Evolutionary conservation across 805 yeast genomes (phyloP).

Genomic region (Kodamaea laetipori): DNA sequence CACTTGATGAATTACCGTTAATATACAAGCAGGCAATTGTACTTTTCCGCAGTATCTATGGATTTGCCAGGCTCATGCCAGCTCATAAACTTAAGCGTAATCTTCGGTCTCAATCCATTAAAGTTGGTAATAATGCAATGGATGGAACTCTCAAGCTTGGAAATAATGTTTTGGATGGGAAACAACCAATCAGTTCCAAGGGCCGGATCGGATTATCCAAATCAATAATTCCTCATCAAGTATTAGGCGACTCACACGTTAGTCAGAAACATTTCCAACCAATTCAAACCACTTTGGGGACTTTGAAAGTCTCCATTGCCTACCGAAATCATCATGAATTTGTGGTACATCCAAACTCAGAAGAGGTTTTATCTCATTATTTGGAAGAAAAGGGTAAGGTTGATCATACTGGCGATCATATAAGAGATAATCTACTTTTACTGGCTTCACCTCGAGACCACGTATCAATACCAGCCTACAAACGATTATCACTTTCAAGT

Average conservation of each 20-base stretch:
- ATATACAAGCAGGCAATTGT: slow-evolving; percentile 76
- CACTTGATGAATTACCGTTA: slow-evolving; percentile 58
- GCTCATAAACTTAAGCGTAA: slow-evolving; percentile 56
- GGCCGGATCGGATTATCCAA: slow-evolving; percentile 86
- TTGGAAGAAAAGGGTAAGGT: slow-evolving; percentile 27
- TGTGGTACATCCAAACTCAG: slow-evolving; percentile 50
- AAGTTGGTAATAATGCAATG: slow-evolving; percentile 60
- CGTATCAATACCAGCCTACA: slow-evolving; percentile 9
- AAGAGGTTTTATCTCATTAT: slow-evolving; percentile 52
- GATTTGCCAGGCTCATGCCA: slow-evolving; percentile 70
- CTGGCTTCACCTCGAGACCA: slow-evolving; percentile 2
- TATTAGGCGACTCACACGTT: slow-evolving; percentile 50
- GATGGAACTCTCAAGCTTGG: slow-evolving; percentile 68
- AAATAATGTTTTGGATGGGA: slow-evolving; percentile 72
- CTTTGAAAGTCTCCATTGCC: slow-evolving; percentile 72
- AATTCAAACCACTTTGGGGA: slow-evolving; percentile 74
- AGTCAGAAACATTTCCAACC: slow-evolving; percentile 67
- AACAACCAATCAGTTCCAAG: slow-evolving; percentile 72
- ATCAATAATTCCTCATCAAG: slow-evolving; percentile 51
- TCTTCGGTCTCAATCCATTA: slow-evolving; percentile 28
- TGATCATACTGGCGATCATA: neutral
- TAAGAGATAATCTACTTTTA: neutral
- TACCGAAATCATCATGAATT: slow-evolving; percentile 75
- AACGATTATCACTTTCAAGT: slow-evolving; percentile 18
- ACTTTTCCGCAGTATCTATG: slow-evolving; percentile 71